Base-by-base conservation (phyloP, 257 asterid genomes). In the Fraxinus pennsylvanica region DNA sequence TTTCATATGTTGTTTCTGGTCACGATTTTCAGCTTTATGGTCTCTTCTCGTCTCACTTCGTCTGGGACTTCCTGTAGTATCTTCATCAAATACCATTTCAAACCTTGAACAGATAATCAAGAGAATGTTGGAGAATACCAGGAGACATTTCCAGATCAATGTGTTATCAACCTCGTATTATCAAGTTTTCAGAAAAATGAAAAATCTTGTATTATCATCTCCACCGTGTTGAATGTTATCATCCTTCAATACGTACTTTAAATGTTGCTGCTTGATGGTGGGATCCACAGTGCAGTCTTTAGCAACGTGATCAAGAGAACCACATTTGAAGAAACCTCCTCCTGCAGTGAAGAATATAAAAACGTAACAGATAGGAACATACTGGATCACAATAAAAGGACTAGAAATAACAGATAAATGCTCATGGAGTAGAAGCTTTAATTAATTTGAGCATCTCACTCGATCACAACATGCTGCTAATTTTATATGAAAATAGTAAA, bases 11-110 rank as follows among this genome's bases (percentile, higher is more conserved):
- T 25, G 85, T 81, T 84, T 90, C 68, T 73, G 87, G 22, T 82
- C 81, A 72, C 52, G 73, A 57, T 77, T 81, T 74, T 80, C 89
- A 61, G 82, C 66, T 79, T 82, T 87, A 69, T 76, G 78, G 79
- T 86, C 90, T 83, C 87, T 88, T 82, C 71, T 86, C 81, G 85
- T 88, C 92, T 89, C 88, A 83, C 78, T 79, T 45, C 78, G 84
- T 69, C 79, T 79, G 45, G 89, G 90, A 81, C 86, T 87, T 83
- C 77, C 88, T 72, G 63, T 85, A 29, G 82, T 87, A 79, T 91
- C 97, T 84, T 84, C 99, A 86, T 88, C 98, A 83, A 96, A 96
- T 74, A 96, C 97, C 98, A 93, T 93, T 78, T 96, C 99, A 52
- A 90, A 96, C 90, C 99, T 95, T 59, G 76, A 82, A 78, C 35